Evolutionary conservation across 2,329 filamentous ascomycete species (phyloP), one percentile per base, ranked within the genome.

Genomic region (Fusarium multiceps): DNA sequence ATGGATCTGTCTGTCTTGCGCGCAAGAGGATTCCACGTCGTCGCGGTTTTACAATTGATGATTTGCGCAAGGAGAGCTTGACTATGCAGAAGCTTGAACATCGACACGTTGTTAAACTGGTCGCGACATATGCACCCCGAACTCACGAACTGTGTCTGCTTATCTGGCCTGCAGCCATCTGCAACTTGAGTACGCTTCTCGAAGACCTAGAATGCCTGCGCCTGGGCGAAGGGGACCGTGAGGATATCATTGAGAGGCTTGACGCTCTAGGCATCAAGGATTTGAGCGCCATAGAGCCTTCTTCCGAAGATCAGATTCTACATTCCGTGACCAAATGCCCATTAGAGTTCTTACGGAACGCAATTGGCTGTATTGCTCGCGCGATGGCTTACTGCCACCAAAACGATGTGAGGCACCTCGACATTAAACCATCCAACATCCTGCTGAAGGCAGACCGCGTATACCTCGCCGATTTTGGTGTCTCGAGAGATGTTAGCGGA

Each of bases 391-490:
- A 82, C 59, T 82, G 81, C 58, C 82, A 84, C 69, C 69, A 75
- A 18, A 78, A 81, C 49, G 75, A 80, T 20, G 80, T 85, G 14
- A 78, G 83, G 23, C 83, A 85, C 66, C 78, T 83, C 7, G 82
- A 85, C 55, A 79, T 86, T 37, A 85, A 85, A 62, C 84, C 83
- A 3, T 80, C 79, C 37, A 85, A 85, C 55, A 84, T 85, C 53
- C 77, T 85, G 4, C 75, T 85, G 10, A 82, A 79, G 58, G 78
- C 82, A 3, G 80, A 80, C 8, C 78, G 81, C 11, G 83, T 85
- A 11, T 85, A 85, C 60, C 76, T 85, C 16, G 81, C 83, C 23
- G 84, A 85, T 69, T 85, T 85, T 75, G 84, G 83, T 37, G 84
- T 85, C 25, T 82, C 84, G 14, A 77, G 80, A 54, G 83, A 85